These are phyloP conservation scores for Trichocladium antarcticum DNA, from an alignment of 495 filamentous ascomycete species.

Conservation along the genomic window DNA sequence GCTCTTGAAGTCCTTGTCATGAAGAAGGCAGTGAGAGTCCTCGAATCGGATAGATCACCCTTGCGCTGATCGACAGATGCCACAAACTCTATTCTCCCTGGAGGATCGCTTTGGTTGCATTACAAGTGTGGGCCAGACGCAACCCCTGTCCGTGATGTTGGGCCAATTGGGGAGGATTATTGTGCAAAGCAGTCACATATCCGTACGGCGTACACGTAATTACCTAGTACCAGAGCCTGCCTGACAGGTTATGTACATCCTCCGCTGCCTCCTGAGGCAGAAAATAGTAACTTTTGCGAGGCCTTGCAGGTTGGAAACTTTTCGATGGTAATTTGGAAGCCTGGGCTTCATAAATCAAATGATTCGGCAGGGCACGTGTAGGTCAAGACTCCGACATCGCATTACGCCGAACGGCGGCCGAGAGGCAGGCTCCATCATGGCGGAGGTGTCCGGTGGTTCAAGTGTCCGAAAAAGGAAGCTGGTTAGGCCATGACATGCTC, in stretches of 20 bases:
- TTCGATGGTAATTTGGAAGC: too few relatives aligned
- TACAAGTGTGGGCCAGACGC: neutral
- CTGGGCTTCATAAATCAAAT: too few relatives aligned
- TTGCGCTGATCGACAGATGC: slow-evolving; percentile 23
- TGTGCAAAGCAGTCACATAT: too few relatives aligned
- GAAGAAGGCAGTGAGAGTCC: neutral
- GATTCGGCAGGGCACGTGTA: too few relatives aligned
- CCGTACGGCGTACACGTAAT: too few relatives aligned
- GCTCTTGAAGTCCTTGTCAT: neutral
- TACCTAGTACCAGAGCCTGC: too few relatives aligned
- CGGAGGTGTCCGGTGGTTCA: slow-evolving; percentile 1
- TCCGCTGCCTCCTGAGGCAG: too few relatives aligned
- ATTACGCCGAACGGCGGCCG: neutral
- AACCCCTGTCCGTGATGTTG: neutral
- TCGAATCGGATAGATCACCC: slow-evolving; percentile 14
- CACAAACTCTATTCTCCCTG: slow-evolving; percentile 17
- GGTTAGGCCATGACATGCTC: slow-evolving; percentile 11
- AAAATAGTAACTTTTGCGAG: too few relatives aligned
- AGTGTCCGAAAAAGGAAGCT: slow-evolving; percentile 23
- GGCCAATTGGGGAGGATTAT: too few relatives aligned
- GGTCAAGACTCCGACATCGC: neutral
- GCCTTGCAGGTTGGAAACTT: too few relatives aligned
- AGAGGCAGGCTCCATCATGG: slow-evolving; percentile 12
- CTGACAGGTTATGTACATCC: too few relatives aligned
- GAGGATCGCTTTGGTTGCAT: slow-evolving; percentile 8